Conservation (phyloP, 2,329 filamentous ascomycete genomes). For the Alternaria incomplexa region DNA sequence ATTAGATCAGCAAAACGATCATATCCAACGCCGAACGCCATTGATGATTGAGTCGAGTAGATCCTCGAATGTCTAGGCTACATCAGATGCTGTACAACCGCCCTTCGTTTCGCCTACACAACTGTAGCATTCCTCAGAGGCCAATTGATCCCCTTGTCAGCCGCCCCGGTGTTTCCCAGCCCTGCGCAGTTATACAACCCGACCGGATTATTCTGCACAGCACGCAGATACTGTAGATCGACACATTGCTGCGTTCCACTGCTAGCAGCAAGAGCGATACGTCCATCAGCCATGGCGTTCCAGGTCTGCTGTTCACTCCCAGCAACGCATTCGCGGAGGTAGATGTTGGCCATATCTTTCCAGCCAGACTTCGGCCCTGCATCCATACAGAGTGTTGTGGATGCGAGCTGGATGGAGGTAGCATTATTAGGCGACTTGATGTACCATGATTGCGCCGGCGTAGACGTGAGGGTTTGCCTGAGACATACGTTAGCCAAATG, state of each 20-base stretch:
- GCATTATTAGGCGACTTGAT: conserved; percentile 25
- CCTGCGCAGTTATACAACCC: conserved; percentile 42
- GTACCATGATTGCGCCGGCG: conserved; percentile 37
- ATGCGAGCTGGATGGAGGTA: conserved; percentile 36
- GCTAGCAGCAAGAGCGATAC: conserved; percentile 23
- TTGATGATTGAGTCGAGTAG: background rate
- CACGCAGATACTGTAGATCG: conserved; percentile 40
- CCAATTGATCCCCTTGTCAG: conserved; percentile 45
- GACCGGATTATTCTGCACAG: conserved; percentile 40
- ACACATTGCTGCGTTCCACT: conserved; percentile 28
- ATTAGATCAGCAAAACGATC: background rate
- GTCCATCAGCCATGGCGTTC: conserved; percentile 36
- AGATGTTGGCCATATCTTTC: conserved; percentile 42
- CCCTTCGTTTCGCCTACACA: background rate
- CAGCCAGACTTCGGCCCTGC: conserved; percentile 37
- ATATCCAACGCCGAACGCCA: background rate
- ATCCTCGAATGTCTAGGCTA: background rate
- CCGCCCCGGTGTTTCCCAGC: conserved; percentile 36
- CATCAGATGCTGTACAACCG: background rate
- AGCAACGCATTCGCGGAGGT: conserved; percentile 28
- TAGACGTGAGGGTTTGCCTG: conserved; percentile 33
- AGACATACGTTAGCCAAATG: background rate
- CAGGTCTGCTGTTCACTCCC: conserved; percentile 34
- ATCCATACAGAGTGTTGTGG: conserved; percentile 38
- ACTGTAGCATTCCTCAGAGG: conserved; percentile 32